phyloP scores from a whole-genome alignment of 1,284 basidiomycete genomes.

The Ustilago tritici region DNA sequence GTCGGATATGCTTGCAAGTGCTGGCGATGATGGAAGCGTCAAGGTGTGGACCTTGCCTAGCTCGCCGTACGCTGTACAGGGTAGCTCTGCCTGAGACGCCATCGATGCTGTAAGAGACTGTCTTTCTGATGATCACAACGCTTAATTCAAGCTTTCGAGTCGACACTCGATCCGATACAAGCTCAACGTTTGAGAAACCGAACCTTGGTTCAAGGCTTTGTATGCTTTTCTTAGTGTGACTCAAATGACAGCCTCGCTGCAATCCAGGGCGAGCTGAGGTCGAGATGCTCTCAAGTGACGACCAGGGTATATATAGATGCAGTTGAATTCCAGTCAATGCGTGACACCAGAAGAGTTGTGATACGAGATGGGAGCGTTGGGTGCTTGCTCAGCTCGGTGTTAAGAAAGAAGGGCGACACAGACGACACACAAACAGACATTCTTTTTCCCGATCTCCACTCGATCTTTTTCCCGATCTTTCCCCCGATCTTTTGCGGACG shows the following conservation, averaged over 20 bases:
- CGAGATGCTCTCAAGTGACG: too few species aligned
- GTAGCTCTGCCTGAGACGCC: neutral
- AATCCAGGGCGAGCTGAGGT: neutral
- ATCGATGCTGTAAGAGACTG: neutral
- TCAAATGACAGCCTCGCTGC: neutral
- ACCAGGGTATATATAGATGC: too few species aligned
- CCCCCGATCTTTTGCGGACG: slow-evolving; percentile 4
- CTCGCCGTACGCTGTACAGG: slow-evolving; percentile 28
- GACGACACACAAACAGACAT: neutral
- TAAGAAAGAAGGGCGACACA: neutral
- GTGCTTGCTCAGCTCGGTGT: neutral
- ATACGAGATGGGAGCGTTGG: neutral
- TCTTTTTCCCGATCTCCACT: neutral
- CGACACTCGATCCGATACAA: neutral
- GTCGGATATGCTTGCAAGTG: slow-evolving; percentile 78
- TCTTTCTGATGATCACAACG: neutral
- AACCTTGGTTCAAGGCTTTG: neutral
- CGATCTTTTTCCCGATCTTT: neutral
- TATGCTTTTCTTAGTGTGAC: neutral
- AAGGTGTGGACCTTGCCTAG: slow-evolving; percentile 75
- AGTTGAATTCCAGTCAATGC: too few species aligned
- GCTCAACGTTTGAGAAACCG: slow-evolving; percentile 6
- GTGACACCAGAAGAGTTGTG: too few species aligned
- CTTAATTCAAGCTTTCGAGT: neutral
- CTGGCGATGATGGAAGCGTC: slow-evolving; percentile 82